These are phyloP conservation scores for Diaporthe sp. DNA, from an alignment of 2,329 filamentous ascomycete species.

Conservation along the genomic window DNA sequence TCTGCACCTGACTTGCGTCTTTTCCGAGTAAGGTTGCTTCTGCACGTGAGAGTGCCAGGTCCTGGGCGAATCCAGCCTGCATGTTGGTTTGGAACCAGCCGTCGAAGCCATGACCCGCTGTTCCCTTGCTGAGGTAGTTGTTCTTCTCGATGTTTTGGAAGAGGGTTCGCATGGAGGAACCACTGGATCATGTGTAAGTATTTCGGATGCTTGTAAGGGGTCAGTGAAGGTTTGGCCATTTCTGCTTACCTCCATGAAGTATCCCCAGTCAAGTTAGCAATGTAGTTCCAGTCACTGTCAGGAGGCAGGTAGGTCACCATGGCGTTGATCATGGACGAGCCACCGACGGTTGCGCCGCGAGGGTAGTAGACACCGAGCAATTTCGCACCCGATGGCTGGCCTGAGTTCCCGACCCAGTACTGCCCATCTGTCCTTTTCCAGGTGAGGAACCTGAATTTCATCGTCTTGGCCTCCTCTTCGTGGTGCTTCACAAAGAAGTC, in stretches of 20 bases:
- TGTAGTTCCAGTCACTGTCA: conserved; percentile 48
- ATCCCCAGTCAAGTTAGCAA: conserved; percentile 48
- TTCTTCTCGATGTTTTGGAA: conserved; percentile 47
- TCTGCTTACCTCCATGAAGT: conserved; percentile 45
- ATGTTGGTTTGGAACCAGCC: conserved; percentile 47
- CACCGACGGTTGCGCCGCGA: conserved; percentile 50
- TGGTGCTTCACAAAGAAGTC: conserved; percentile 71
- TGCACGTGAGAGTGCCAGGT: conserved; percentile 41
- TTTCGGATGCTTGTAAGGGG: neutral
- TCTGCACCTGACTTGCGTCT: conserved; percentile 11
- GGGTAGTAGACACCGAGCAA: conserved; percentile 52
- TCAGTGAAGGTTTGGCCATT: too few species aligned
- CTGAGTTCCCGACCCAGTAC: conserved; percentile 49
- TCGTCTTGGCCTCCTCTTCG: conserved; percentile 58
- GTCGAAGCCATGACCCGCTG: conserved; percentile 46
- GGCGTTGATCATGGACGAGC: conserved; percentile 50
- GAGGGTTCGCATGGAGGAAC: conserved; percentile 46
- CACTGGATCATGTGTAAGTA: conserved; percentile 30
- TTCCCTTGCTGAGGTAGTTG: conserved; percentile 45
- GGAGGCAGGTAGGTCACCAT: conserved; percentile 48
- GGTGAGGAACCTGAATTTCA: conserved; percentile 61
- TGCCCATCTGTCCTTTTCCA: conserved; percentile 48
- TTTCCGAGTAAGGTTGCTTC: conserved; percentile 35
- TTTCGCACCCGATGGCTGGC: conserved; percentile 48
- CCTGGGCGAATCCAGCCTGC: conserved; percentile 44